Evolutionary conservation across 495 filamentous ascomycete genomes (phyloP), one percentile per base, ranked within the genome.

Genomic region (Penicillium cataractarum): DNA sequence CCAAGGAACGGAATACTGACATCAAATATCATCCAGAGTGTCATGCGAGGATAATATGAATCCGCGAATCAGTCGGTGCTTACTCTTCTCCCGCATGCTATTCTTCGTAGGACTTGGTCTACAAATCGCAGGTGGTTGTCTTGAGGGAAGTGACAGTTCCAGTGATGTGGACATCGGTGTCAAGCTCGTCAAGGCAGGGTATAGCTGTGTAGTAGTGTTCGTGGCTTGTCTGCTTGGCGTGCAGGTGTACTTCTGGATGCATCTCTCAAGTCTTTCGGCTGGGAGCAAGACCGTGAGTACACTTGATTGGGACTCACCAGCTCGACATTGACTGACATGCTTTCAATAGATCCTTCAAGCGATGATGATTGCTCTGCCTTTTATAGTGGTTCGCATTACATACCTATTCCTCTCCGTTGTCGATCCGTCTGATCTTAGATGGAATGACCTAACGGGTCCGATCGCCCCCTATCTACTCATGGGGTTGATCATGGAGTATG

Each of bases 401-500:
- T 37, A 37, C 13, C 35, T 37, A 15, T 37, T 37, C 35, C 35
- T 37, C 17, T 39, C 35, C 1, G 35, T 39, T 17, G 5, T 39
- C 13, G 13, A 39, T 6, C 35, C 35, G 2, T 17, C 35, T 17
- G 35, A 39, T 39, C 39, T 29, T 15, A 50, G 22, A 50, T 27
- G 24, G 13, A 39, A 31, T 50, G 48, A 15, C 15, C n/a, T 50
- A 10, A 49, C 4, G 4, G 71, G 72, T 22, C 63, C 65, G 2
- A 63, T 71, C 58, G 62, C 58, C 27, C 69, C 72, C 15, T 72
- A 71, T 49, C 42, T 75, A 26, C 26, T 71, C 4, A 73, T 77
- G 74, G 73, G 60, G 6, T 31, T 75, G 44, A 4, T 75, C 12
- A 72, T 74, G 71, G 72, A 76, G 40, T 74, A 71, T 50, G 57